Conservation (phyloP, 306 rosid species). For the Prunus salicina region DNA sequence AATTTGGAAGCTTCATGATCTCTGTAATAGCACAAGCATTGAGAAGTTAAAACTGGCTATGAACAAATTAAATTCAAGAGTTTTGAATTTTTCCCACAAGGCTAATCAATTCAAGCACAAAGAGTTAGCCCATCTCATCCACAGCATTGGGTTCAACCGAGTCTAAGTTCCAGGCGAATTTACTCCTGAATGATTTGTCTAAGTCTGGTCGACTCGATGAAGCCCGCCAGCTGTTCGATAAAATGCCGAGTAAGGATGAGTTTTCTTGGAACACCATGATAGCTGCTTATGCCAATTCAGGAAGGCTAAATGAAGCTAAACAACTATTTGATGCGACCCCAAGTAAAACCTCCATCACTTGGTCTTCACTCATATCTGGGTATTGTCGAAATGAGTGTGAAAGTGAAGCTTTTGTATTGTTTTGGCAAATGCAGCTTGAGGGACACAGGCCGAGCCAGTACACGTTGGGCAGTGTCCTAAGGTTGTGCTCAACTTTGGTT, state of each 20-base stretch:
- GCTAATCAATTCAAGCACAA: constrained; percentile 23
- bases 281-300: constrained; percentile 57
- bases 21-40: too few relatives aligned
- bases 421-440: constrained; percentile 61
- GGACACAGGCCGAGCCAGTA: constrained; percentile 65
- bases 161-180: constrained; percentile 42
- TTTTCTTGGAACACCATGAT: constrained; percentile 82
- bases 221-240: constrained; percentile 72
- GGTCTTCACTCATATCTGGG: constrained; percentile 85
- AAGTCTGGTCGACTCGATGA: constrained; percentile 55
- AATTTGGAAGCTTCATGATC: neutral
- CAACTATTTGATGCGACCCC: constrained; percentile 51
- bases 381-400: constrained; percentile 51
- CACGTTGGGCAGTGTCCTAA: constrained; percentile 69
- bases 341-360: constrained; percentile 50
- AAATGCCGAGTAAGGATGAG: constrained; percentile 62
- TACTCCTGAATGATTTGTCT: constrained; percentile 41
- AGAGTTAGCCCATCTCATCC: constrained; percentile 13
- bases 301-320: constrained; percentile 63
- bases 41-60: constrained; percentile 23
- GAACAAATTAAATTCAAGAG: constrained; percentile 38
- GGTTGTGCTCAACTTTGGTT: constrained; percentile 61
- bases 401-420: constrained; percentile 61
- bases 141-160: constrained; percentile 20
- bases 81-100: constrained; percentile 11